Evolutionary conservation across 2,329 filamentous ascomycete species (phyloP).

Genomic region (Colletotrichum tofieldiae): DNA sequence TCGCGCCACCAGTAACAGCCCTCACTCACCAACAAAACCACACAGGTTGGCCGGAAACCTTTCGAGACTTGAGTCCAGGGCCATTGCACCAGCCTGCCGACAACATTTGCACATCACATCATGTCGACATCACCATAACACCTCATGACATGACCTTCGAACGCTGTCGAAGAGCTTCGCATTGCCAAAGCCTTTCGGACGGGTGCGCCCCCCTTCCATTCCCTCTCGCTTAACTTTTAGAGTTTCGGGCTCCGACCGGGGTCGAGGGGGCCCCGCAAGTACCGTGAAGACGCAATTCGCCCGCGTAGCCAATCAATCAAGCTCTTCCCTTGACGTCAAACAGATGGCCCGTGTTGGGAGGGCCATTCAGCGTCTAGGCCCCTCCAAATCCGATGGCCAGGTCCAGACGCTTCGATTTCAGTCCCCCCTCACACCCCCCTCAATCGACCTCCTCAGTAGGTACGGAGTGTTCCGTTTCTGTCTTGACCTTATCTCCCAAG

Average conservation of each 20-base stretch:
- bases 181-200: not conserved
- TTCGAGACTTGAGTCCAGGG: not conserved
- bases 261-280: not conserved
- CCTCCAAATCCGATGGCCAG: slow-evolving; percentile 8
- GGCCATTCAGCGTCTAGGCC: not conserved
- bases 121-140: not conserved
- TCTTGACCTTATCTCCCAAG: not conserved
- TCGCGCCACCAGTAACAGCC: not conserved
- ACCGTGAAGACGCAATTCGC: not conserved
- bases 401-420: not conserved
- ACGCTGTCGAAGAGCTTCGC: not conserved
- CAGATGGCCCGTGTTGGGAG: not conserved
- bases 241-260: slow-evolving; percentile 17
- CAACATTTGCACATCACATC: not conserved
- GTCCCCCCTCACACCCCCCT: not conserved
- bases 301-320: slow-evolving; percentile 7
- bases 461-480: not conserved
- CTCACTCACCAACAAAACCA: not conserved
- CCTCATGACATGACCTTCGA: not conserved
- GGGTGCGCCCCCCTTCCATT: not conserved
- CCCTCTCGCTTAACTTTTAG: slow-evolving; percentile 16
- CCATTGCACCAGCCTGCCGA: accelerated
- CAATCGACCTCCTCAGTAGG: not conserved
- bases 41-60: not conserved
- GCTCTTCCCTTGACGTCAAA: not conserved